Evolutionary conservation across 208 protist species (phyloP), one percentile per base, ranked within the genome.

Genomic region (Leishmania mexicana): DNA sequence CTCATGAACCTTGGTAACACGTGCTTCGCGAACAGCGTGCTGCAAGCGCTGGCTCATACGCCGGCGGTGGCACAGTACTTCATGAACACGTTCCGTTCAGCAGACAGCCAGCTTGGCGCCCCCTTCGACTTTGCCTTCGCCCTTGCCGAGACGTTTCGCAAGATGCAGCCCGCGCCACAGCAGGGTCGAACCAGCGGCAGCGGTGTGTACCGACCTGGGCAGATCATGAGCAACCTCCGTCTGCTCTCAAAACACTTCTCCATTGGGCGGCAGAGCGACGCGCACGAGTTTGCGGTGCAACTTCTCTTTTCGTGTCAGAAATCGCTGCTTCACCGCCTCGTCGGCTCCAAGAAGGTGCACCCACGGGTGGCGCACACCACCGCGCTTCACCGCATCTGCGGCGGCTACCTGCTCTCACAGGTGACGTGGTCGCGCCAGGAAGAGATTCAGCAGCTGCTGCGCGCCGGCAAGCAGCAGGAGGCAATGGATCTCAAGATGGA

Each of bases 1-100:
- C 86, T 98, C 40, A 82, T 89, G 31, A 98, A 98, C 76, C 76
- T 97, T 35, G 96, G 95, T 67, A 98, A 98, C 86, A 97, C 95
- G 24, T 98, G 96, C 82, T 98, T 98, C 78, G 89, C 89, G 17
- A 98, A 98, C 81, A 90, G 87, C 76, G 94, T 98, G 19, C 83
- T 98, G 40, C 96, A 98, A 80, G 89, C 90, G 13, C 81, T 98
- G 28, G 85, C 91, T 28, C 95, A 98, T 83, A 93, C 89, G 28
- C 95, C 96, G 1, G 90, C 94, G 6, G 81, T 98, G 31, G 91
- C 95, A 49, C 94, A 97, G 83, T 97, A 96, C 89, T 96, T 98
- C 79, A 78, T 88, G 31, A 51, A 15, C 28, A 91, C 79, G 53
- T 97, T 96, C 80, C 89, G 85, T 74, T 81, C 88, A 5, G 85